phyloP scores from a whole-genome alignment of 352 stramenopile genomes.

The Thalassiosira gravida region DNA sequence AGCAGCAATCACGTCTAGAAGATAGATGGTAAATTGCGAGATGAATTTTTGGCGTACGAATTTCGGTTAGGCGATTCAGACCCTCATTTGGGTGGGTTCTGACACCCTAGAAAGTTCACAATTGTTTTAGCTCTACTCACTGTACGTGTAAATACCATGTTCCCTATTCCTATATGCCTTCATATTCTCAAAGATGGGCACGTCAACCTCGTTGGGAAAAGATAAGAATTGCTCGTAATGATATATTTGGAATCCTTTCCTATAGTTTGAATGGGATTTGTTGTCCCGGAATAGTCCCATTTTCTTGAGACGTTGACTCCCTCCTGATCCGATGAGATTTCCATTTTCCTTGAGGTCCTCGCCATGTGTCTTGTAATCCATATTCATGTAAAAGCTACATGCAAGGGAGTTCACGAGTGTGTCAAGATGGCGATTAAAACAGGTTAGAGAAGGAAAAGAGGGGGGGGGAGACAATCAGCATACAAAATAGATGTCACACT shows the following conservation, averaged over 20 bases:
- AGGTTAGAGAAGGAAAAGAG: too few relatives aligned
- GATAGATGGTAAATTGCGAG: too few relatives aligned
- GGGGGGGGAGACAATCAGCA: too few relatives aligned
- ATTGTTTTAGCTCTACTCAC: conserved; percentile 20
- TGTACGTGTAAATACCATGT: conserved; percentile 52
- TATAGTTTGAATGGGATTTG: conserved; percentile 35
- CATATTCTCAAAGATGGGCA: conserved; percentile 49
- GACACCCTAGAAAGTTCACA: too few relatives aligned
- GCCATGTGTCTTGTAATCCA: conserved; percentile 18
- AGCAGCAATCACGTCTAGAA: neutral
- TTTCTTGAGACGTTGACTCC: conserved; percentile 3
- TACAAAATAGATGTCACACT: too few relatives aligned
- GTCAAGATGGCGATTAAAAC: too few relatives aligned
- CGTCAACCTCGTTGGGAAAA: conserved; percentile 35
- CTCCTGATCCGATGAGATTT: neutral
- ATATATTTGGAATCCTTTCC: conserved; percentile 46
- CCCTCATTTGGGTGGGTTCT: too few relatives aligned
- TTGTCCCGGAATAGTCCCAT: conserved; percentile 31
- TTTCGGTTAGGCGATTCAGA: too few relatives aligned
- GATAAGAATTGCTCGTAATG: conserved; percentile 56
- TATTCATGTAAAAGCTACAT: conserved; percentile 17
- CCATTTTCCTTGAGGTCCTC: conserved; percentile 18
- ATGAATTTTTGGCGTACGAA: too few relatives aligned
- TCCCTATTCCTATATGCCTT: conserved; percentile 48
- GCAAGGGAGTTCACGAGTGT: too few relatives aligned